phyloP scores from a whole-genome alignment of 805 yeast genomes.

The Cyberlindnera veronae region DNA sequence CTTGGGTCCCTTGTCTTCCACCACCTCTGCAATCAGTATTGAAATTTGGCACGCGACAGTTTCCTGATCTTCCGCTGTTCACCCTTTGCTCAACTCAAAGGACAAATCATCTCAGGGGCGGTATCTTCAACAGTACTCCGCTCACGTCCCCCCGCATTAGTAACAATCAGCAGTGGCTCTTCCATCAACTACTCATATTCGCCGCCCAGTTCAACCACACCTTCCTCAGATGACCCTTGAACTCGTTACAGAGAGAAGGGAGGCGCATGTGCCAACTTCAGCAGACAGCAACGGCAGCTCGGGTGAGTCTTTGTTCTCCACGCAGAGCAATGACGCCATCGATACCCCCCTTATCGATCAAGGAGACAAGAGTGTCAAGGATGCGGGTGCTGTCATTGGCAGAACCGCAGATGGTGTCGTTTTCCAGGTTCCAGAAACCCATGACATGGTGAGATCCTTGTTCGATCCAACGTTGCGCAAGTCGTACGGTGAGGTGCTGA shows the following conservation, averaged over 20 bases:
- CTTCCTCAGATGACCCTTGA: too few species aligned
- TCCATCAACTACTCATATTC: neutral
- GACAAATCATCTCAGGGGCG: neutral
- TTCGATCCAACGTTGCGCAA: slow-evolving; percentile 74
- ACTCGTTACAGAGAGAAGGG: neutral
- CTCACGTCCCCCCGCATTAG: neutral
- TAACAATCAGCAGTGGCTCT: neutral
- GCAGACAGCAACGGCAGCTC: slow-evolving; percentile 4
- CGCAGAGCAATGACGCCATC: slow-evolving; percentile 2
- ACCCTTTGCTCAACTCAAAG: slow-evolving; percentile 11
- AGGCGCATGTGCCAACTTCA: neutral
- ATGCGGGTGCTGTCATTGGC: slow-evolving; percentile 16
- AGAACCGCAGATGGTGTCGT: slow-evolving; percentile 29
- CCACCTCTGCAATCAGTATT: neutral
- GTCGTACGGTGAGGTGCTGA: slow-evolving; percentile 60
- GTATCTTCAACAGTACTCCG: slow-evolving; percentile 10
- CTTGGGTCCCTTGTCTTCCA: neutral
- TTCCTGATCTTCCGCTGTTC: neutral
- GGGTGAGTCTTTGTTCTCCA: slow-evolving; percentile 7
- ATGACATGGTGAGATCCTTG: slow-evolving; percentile 79
- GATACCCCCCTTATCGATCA: slow-evolving; percentile 1
- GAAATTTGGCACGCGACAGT: slow-evolving; percentile 5
- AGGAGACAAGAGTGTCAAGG: neutral
- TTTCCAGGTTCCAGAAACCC: slow-evolving; percentile 48
- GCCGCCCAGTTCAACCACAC: too few species aligned